Percentiles rank a stretch among this genome's conserved stretches.
Evolutionary conservation across 1,139 yeast species (phyloP).

Genomic region (Debaryomyces nepalensis): DNA sequence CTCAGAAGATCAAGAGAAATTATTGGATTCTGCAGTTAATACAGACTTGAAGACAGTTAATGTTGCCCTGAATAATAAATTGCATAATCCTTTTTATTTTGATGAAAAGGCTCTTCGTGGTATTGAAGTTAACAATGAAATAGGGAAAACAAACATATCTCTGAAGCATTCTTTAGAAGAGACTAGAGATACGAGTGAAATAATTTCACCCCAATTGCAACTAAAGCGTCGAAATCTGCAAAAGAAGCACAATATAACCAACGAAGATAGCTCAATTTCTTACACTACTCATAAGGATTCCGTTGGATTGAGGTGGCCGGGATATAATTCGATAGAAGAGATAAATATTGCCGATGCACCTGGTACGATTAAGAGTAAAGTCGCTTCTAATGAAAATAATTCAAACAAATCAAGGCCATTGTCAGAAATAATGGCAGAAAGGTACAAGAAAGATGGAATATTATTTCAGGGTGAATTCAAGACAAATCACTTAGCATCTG

Average conservation of each 20-base stretch:
- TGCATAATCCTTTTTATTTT: not conserved
- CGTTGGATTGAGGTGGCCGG: constrained; percentile 8
- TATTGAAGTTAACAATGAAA: too few species aligned
- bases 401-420: constrained; percentile 7
- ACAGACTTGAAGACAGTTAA: too few species aligned
- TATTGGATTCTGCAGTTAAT: not conserved
- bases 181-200: too few species aligned
- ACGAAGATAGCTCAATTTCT: too few species aligned
- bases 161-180: too few species aligned
- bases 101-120: too few species aligned
- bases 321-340: constrained; percentile 6
- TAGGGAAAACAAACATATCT: too few species aligned
- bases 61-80: not conserved
- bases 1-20: not conserved
- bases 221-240: too few species aligned
- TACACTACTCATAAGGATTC: too few species aligned
- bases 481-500: not conserved
- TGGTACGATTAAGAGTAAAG: not conserved
- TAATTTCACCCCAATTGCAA: too few species aligned
- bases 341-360: not conserved
- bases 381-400: not conserved
- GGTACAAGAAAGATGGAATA: constrained; percentile 9
- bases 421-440: constrained; percentile 13
- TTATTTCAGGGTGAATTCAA: constrained; percentile 6
- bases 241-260: too few species aligned